Evolutionary conservation across 2,329 filamentous ascomycete species (phyloP).

Genomic region (Thielaviopsis cerberus): DNA sequence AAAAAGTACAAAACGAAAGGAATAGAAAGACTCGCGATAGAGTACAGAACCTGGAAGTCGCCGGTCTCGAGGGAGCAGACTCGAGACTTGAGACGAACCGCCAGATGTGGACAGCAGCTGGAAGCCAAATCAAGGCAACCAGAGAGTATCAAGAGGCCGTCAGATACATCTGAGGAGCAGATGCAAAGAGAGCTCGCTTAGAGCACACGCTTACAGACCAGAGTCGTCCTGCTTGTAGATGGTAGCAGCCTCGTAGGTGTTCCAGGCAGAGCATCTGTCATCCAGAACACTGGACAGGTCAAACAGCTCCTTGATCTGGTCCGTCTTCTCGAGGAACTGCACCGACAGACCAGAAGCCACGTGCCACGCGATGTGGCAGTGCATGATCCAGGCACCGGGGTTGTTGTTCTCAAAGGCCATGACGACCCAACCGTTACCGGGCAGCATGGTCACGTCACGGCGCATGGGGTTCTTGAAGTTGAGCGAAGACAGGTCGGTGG

Average conservation of each 20-base stretch:
- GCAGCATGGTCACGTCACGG: slow-evolving; percentile 32
- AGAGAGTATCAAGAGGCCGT: neutral
- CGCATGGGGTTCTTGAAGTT: slow-evolving; percentile 31
- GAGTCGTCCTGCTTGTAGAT: slow-evolving; percentile 13
- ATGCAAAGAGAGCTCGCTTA: neutral
- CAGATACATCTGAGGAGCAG: neutral
- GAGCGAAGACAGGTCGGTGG: slow-evolving; percentile 19
- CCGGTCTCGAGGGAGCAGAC: neutral
- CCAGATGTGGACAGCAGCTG: neutral
- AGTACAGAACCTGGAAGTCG: neutral
- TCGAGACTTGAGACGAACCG: neutral
- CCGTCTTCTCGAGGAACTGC: slow-evolving; percentile 25
- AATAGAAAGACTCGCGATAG: neutral
- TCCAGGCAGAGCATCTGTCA: slow-evolving; percentile 11
- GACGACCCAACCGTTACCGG: slow-evolving; percentile 26
- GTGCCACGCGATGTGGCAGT: slow-evolving; percentile 41
- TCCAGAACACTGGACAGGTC: slow-evolving; percentile 11
- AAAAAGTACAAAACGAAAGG: neutral
- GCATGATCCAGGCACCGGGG: slow-evolving; percentile 33
- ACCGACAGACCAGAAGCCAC: slow-evolving; percentile 32
- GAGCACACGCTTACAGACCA: slow-evolving; percentile 9
- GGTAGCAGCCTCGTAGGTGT: slow-evolving; percentile 11
- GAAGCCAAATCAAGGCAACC: neutral
- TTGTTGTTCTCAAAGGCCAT: slow-evolving; percentile 32
- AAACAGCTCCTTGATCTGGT: slow-evolving; percentile 10